Percentiles rank a stretch among this genome's conserved stretches.
Conservation (phyloP, 1,284 basidiomycete species). For the Xanthoconium separans region DNA sequence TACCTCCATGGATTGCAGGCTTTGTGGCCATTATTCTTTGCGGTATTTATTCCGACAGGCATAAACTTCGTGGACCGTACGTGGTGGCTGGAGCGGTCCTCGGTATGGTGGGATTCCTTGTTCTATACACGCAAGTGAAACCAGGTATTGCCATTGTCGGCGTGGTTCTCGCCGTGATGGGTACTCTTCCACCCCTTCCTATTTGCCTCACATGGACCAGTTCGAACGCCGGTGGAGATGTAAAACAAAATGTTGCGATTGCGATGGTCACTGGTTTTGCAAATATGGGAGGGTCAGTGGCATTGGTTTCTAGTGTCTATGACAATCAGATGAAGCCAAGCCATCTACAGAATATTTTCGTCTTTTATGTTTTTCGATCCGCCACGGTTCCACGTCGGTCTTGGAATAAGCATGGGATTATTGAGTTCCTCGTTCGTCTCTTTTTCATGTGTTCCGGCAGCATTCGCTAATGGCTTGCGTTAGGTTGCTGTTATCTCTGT, state of each 20-base stretch:
- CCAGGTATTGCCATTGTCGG: conserved; percentile 47
- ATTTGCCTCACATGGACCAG: conserved; percentile 52
- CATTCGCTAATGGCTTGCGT: neutral
- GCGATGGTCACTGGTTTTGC: conserved; percentile 56
- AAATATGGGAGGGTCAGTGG: conserved; percentile 49
- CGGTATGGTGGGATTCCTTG: conserved; percentile 41
- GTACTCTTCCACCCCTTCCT: conserved; percentile 50
- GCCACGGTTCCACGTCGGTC: conserved; percentile 47
- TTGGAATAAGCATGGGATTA: conserved; percentile 40
- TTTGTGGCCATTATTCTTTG: conserved; percentile 38
- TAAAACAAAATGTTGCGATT: conserved; percentile 49
- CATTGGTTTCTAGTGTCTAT: neutral
- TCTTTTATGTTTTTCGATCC: conserved; percentile 45
- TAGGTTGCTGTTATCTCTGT: conserved; percentile 22
- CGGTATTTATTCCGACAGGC: conserved; percentile 43
- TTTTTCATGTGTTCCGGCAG: neutral
- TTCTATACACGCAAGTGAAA: conserved; percentile 38
- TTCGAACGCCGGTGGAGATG: conserved; percentile 55
- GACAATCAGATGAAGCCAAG: neutral
- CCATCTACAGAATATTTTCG: conserved; percentile 36
- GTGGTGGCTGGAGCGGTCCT: conserved; percentile 36
- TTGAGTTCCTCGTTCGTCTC: conserved; percentile 26
- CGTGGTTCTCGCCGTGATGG: conserved; percentile 48
- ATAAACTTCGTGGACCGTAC: conserved; percentile 43
- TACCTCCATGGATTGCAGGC: conserved; percentile 45